phyloP scores from a whole-genome alignment of 176 grass and related monocot genomes.

The Carex littledalei region DNA sequence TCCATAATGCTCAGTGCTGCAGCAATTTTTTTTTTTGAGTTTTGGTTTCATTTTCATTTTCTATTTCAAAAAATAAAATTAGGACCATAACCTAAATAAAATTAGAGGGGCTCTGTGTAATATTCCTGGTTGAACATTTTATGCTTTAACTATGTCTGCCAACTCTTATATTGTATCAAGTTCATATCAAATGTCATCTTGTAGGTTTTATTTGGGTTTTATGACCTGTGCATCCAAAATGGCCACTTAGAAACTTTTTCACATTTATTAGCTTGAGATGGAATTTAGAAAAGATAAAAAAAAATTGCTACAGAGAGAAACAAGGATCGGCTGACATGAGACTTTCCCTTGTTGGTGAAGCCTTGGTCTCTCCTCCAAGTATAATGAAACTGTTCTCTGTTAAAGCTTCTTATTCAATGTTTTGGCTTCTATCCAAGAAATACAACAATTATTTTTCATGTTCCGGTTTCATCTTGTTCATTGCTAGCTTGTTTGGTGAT shows the following conservation, averaged over 20 bases:
- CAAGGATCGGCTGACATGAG: constrained; percentile 38
- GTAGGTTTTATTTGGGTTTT: constrained; percentile 90
- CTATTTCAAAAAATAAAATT: too few relatives aligned
- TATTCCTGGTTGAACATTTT: neutral
- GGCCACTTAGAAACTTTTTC: constrained; percentile 83
- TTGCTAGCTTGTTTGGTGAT: neutral
- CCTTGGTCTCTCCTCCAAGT: constrained; percentile 41
- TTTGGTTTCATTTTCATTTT: too few relatives aligned
- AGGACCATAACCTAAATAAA: neutral
- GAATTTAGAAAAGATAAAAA: constrained; percentile 49
- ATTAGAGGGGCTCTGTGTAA: neutral
- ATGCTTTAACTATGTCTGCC: neutral
- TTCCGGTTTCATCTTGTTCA: neutral
- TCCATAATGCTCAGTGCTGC: too few relatives aligned
- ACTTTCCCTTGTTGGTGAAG: constrained; percentile 67
- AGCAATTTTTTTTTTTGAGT: too few relatives aligned
- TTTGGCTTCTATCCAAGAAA: neutral
- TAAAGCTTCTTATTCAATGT: neutral
- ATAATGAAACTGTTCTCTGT: constrained; percentile 34
- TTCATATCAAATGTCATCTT: neutral
- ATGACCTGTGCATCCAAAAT: constrained; percentile 76
- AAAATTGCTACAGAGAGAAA: constrained; percentile 72
- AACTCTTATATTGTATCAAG: neutral
- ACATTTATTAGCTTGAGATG: constrained; percentile 55
- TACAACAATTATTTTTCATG: neutral